Conservation (phyloP, 306 rosid species). For the Begonia loranthoides region DNA sequence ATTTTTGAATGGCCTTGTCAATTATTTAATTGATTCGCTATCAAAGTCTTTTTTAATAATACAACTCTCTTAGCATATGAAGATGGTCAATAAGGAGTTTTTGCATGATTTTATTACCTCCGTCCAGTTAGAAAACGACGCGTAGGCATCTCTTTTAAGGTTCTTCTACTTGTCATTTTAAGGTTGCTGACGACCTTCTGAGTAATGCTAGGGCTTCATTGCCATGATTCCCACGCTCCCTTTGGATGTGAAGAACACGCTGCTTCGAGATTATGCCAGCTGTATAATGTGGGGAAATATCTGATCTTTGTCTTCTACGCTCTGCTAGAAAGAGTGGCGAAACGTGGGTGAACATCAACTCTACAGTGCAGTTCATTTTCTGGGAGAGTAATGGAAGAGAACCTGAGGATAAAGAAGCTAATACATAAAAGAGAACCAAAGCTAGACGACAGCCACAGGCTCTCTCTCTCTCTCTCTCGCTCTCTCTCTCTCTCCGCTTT, state of each 20-base stretch:
- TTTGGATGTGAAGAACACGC: slow-evolving; percentile 24
- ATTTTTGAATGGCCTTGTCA: too few species aligned
- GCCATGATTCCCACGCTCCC: neutral
- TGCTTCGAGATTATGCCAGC: neutral
- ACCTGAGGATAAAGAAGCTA: neutral
- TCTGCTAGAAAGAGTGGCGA: too few species aligned
- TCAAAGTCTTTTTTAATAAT: too few species aligned
- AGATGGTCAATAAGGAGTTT: too few species aligned
- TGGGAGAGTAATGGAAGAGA: slow-evolving; percentile 24
- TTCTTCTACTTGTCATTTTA: slow-evolving; percentile 8
- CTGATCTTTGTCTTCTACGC: too few species aligned
- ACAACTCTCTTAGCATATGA: too few species aligned
- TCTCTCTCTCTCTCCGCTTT: slow-evolving; percentile 7
- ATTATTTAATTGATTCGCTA: too few species aligned
- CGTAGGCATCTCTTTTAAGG: slow-evolving; percentile 15
- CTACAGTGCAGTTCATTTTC: slow-evolving; percentile 18
- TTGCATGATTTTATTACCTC: too few species aligned
- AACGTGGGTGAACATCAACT: slow-evolving; percentile 25
- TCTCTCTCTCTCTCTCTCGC: slow-evolving; percentile 6
- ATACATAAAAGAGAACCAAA: neutral
- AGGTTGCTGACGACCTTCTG: slow-evolving; percentile 17
- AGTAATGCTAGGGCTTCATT: neutral
- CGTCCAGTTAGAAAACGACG: slow-evolving; percentile 22
- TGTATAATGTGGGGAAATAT: too few species aligned
- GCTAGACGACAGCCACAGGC: neutral